phyloP scores from a whole-genome alignment of 2,329 filamentous ascomycete genomes.

The Ascochyta koolunga region DNA sequence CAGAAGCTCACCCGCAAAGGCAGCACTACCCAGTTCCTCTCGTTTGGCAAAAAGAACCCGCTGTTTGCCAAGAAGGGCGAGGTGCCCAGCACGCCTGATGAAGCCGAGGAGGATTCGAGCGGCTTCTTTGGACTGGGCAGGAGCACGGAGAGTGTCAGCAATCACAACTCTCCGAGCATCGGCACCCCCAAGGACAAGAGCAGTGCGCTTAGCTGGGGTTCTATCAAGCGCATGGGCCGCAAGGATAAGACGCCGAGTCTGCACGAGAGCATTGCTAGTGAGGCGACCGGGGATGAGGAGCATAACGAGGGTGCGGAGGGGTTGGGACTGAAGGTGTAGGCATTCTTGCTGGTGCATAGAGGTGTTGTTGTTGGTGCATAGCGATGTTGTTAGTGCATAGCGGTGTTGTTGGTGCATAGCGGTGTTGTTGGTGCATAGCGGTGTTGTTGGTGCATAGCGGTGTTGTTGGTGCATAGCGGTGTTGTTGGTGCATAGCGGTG shows the following conservation, averaged over 20 bases:
- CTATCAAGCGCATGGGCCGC: slow-evolving; percentile 52
- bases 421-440: too few species aligned
- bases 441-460: too few species aligned
- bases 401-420: too few species aligned
- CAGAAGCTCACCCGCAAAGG: slow-evolving; percentile 57
- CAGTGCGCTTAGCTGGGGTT: slow-evolving; percentile 53
- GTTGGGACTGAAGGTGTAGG: slow-evolving; percentile 18
- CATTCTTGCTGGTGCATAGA: not conserved
- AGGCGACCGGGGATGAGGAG: slow-evolving; percentile 47
- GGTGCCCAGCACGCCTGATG: slow-evolving; percentile 45
- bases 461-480: too few species aligned
- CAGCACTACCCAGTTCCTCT: slow-evolving; percentile 54
- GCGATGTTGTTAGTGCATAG: too few species aligned
- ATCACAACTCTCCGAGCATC: slow-evolving; percentile 44
- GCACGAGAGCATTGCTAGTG: slow-evolving; percentile 54
- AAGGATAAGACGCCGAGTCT: slow-evolving; percentile 55
- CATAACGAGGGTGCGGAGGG: slow-evolving; percentile 42
- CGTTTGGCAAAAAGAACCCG: slow-evolving; percentile 47
- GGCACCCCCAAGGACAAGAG: slow-evolving; percentile 47
- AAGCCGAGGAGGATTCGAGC: slow-evolving; percentile 47
- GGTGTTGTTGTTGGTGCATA: too few species aligned
- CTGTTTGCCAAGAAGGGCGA: slow-evolving; percentile 42
- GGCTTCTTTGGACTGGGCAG: slow-evolving; percentile 31
- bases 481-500: too few species aligned
- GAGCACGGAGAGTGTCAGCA: slow-evolving; percentile 35